These are phyloP conservation scores for Moricandia moricandioides DNA, from an alignment of 345 rosid species.

Conservation along the genomic window DNA sequence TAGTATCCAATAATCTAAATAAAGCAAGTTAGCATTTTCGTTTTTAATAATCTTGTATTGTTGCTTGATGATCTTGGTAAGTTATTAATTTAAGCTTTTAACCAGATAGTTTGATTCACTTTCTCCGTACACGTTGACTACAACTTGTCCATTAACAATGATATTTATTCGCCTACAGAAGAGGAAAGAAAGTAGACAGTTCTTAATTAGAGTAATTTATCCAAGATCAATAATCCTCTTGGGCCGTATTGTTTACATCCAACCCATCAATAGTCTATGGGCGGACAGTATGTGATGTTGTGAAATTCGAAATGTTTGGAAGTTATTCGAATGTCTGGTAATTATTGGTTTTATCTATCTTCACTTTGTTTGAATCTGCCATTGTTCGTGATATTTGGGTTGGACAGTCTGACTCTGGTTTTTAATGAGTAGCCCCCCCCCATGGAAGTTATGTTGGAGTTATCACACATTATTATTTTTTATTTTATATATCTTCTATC, in stretches of 20 bases:
- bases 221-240: not conserved
- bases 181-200: not conserved
- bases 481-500: not conserved
- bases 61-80: not conserved
- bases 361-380: too few species aligned
- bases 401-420: constrained; percentile 25
- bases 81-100: not conserved
- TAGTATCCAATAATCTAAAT: constrained; percentile 10
- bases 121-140: not conserved
- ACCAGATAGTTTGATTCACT: not conserved
- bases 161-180: not conserved
- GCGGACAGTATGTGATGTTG: not conserved
- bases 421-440: constrained; percentile 33
- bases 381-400: not conserved
- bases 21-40: not conserved
- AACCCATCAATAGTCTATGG: not conserved
- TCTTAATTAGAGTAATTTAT: not conserved
- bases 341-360: too few species aligned
- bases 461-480: not conserved
- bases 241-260: not conserved
- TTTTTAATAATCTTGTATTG: not conserved
- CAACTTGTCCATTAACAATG: not conserved
- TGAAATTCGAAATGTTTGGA: not conserved
- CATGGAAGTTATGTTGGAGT: constrained; percentile 17
- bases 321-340: too few species aligned